These are phyloP conservation scores for Talaromyces islandicus DNA, from an alignment of 2,329 filamentous ascomycete genomes.

Conservation along the genomic window DNA sequence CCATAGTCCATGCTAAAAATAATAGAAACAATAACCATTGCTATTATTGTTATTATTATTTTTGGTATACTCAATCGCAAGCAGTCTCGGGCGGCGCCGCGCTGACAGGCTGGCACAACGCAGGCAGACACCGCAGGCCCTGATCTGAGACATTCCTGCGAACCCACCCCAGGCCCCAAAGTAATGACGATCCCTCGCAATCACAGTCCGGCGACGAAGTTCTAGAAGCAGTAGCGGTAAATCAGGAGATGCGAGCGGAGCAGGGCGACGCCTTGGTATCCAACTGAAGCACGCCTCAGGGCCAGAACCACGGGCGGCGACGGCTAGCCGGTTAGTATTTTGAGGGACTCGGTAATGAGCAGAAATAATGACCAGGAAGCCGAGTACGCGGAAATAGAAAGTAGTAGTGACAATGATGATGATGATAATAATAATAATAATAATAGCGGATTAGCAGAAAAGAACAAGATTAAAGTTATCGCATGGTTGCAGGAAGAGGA, in stretches of 20 bases:
- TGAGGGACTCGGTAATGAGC: background rate
- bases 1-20: too few species aligned
- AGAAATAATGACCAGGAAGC: background rate
- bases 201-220: background rate
- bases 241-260: background rate
- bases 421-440: too few species aligned
- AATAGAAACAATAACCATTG: too few species aligned
- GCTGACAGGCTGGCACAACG: background rate
- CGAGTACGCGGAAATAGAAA: too few species aligned
- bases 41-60: too few species aligned
- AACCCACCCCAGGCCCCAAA: background rate
- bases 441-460: too few species aligned
- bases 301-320: background rate
- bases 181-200: background rate
- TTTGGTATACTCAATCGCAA: too few species aligned
- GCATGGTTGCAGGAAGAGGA: too few species aligned
- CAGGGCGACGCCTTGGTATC: background rate
- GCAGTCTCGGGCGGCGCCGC: too few species aligned
- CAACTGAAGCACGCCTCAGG: background rate
- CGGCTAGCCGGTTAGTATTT: background rate
- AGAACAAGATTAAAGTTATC: too few species aligned
- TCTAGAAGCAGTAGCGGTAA: background rate
- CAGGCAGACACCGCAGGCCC: background rate
- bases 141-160: background rate
- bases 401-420: too few species aligned